Conservation (phyloP, 1,139 yeast species). For the Kodamaea derodonti region DNA sequence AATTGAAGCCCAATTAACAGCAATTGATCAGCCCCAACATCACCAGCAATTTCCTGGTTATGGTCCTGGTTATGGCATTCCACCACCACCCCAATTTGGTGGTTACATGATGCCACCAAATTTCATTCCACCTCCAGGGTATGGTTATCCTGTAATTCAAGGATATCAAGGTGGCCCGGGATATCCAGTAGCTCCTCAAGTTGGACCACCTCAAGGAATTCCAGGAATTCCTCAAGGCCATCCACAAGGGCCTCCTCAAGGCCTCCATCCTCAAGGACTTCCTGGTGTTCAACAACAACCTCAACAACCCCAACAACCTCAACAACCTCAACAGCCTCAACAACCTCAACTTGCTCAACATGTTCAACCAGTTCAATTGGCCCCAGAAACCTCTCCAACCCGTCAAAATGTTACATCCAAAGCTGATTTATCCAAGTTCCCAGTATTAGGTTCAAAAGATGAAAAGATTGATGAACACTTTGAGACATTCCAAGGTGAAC, state of each 20-base stretch:
- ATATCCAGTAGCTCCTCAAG: constrained; percentile 18
- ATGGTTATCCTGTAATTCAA: constrained; percentile 21
- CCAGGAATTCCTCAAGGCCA: constrained; percentile 16
- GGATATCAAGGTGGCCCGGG: constrained; percentile 27
- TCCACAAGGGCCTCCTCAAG: constrained; percentile 12
- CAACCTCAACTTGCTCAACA: constrained; percentile 13
- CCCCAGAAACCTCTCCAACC: constrained; percentile 9
- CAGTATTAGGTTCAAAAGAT: constrained; percentile 47
- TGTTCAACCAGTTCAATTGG: constrained; percentile 9
- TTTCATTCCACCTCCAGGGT: constrained; percentile 37
- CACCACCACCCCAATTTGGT: constrained; percentile 37
- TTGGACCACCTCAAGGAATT: constrained; percentile 8
- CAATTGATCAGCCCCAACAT: constrained; percentile 39
- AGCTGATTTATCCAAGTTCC: constrained; percentile 47
- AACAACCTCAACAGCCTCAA: constrained; percentile 14
- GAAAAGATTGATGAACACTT: constrained; percentile 5
- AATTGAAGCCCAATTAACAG: constrained; percentile 68
- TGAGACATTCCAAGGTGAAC: constrained; percentile 11
- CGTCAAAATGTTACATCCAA: constrained; percentile 10
- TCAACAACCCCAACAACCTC: constrained; percentile 15
- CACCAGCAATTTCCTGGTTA: constrained; percentile 22
- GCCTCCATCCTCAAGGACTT: constrained; percentile 11
- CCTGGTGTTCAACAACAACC: constrained; percentile 14
- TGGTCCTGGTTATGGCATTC: constrained; percentile 30
- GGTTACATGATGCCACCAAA: constrained; percentile 42